These are phyloP conservation scores for Dryas alaskensis DNA, from an alignment of 306 rosid species.

Conservation along the genomic window DNA sequence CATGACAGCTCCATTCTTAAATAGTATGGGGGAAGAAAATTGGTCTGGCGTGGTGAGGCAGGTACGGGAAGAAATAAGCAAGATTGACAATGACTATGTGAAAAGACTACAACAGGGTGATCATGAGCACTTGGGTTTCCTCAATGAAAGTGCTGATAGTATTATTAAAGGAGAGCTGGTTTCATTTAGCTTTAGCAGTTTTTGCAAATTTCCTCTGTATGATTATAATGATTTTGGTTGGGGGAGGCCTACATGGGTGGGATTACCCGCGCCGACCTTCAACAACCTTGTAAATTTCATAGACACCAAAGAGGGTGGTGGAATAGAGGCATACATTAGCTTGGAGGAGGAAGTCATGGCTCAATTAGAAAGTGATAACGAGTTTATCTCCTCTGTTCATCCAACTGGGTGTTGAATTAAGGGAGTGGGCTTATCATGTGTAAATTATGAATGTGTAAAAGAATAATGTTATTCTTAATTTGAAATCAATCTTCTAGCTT, in stretches of 20 bases:
- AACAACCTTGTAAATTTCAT: conserved; percentile 8
- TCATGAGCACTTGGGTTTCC: neutral
- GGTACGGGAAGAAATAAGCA: conserved; percentile 17
- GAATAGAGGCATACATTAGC: conserved; percentile 21
- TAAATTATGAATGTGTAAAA: too few species aligned
- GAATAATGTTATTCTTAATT: too few species aligned
- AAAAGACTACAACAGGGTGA: conserved; percentile 6
- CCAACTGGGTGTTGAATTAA: too few species aligned
- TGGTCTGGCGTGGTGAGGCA: conserved; percentile 20
- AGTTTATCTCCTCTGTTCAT: neutral
- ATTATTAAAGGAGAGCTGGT: neutral
- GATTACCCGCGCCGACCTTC: neutral
- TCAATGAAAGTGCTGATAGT: too few species aligned
- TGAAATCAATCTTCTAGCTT: too few species aligned
- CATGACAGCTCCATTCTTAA: neutral
- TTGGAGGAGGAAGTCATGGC: conserved; percentile 13
- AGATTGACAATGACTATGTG: conserved; percentile 2
- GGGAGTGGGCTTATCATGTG: too few species aligned
- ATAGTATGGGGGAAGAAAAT: neutral
- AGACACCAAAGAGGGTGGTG: conserved; percentile 12
- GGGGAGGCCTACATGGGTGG: conserved; percentile 30
- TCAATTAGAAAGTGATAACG: neutral
- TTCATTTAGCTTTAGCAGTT: conserved; percentile 15
- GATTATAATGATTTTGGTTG: conserved; percentile 32
- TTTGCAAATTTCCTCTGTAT: conserved; percentile 29